A percentile compares a stretch with the other conserved stretches of the same genome.
Evolutionary conservation across 257 asterid genomes (phyloP).

Genomic region (Handroanthus guayacan): DNA sequence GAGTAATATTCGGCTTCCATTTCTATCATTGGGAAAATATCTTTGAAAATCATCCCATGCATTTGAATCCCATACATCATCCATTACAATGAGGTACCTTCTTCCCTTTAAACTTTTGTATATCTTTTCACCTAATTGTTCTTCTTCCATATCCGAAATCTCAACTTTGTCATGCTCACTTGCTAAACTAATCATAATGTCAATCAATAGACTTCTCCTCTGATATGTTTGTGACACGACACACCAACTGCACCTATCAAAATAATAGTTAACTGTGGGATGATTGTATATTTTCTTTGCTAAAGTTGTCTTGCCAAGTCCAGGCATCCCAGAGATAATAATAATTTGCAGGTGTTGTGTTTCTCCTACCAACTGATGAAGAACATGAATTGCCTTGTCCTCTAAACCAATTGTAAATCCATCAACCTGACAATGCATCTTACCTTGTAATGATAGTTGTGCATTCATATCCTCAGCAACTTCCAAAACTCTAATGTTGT

Average conservation of each 20-base stretch:
- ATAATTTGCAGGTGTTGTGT: neutral
- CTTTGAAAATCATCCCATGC: no score
- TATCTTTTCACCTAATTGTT: no score
- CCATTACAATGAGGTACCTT: no score
- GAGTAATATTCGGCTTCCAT: slow-evolving; percentile 36
- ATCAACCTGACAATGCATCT: neutral
- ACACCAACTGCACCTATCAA: slow-evolving; percentile 24
- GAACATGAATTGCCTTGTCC: neutral
- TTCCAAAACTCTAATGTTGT: neutral
- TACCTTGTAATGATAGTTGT: neutral
- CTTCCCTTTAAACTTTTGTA: no score
- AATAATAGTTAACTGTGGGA: neutral
- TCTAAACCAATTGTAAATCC: slow-evolving; percentile 27
- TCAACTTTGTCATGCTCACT: no score
- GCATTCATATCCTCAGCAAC: neutral
- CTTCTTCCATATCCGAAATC: no score
- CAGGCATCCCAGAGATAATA: slow-evolving; percentile 39
- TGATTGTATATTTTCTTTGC: slow-evolving; percentile 36
- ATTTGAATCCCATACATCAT: neutral
- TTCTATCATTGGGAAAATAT: neutral
- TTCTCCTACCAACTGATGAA: neutral
- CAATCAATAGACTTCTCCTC: no score
- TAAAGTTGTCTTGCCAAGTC: slow-evolving; percentile 45
- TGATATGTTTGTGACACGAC: slow-evolving; percentile 31
- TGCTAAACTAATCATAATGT: no score